These are phyloP conservation scores for Monosporozyma servazzii DNA, from an alignment of 805 yeast species.

Conservation along the genomic window DNA sequence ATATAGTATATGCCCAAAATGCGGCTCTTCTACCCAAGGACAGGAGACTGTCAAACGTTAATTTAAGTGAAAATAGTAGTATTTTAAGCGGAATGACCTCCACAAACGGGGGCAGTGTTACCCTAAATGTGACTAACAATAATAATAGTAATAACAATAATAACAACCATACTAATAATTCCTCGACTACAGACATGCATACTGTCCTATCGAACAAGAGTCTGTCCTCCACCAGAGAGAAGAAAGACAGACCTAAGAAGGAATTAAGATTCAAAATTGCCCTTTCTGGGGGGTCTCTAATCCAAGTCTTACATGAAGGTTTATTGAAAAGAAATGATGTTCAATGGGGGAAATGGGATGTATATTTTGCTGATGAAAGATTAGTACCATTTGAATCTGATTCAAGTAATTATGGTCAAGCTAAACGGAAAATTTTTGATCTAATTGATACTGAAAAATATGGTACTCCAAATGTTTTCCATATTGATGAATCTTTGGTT, in stretches of 20 bases:
- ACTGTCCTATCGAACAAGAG: conserved; percentile 17
- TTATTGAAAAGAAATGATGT: conserved; percentile 65
- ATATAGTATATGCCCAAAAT: conserved; percentile 82
- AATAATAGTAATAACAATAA: not conserved
- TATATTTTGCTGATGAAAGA: conserved; percentile 93
- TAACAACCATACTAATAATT: not conserved
- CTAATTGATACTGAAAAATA: conserved; percentile 28
- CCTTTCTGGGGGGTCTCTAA: conserved; percentile 84
- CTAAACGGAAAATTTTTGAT: conserved; percentile 75
- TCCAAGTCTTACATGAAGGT: conserved; percentile 81
- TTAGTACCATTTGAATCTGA: conserved; percentile 76
- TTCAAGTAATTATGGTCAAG: conserved; percentile 85
- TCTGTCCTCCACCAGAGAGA: conserved; percentile 12
- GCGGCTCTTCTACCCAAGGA: conserved; percentile 27
- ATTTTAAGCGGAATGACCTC: not conserved
- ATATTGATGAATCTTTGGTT: conserved; percentile 68
- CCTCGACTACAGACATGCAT: conserved; percentile 11
- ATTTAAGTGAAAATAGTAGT: conserved; percentile 6
- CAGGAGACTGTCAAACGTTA: conserved; percentile 16
- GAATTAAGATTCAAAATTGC: conserved; percentile 82
- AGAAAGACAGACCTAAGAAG: conserved; percentile 42
- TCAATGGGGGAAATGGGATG: conserved; percentile 91
- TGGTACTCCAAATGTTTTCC: conserved; percentile 63
- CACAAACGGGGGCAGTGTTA: not conserved
- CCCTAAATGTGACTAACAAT: not conserved